These are phyloP conservation scores for Metschnikowia rubicola DNA, from an alignment of 805 yeast species.

Conservation along the genomic window DNA sequence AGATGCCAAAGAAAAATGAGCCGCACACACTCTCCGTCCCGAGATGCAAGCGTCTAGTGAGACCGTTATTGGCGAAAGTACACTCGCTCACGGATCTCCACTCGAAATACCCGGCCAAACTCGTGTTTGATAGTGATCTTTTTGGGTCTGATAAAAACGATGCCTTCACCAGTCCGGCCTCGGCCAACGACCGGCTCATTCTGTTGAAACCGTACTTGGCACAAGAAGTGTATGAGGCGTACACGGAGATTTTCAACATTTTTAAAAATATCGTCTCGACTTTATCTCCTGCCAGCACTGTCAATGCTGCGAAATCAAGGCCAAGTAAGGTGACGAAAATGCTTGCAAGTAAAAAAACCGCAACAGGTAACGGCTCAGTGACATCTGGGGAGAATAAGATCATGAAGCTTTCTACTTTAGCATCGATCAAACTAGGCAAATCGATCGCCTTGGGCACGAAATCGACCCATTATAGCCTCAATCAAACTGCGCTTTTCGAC, in stretches of 20 bases:
- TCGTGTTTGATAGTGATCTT: conserved; percentile 8
- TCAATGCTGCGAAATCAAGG: background rate
- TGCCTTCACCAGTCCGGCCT: conserved; percentile 7
- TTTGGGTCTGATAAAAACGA: background rate
- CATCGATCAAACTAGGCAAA: conserved; percentile 31
- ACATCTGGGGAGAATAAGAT: background rate
- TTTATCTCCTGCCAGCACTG: conserved; percentile 4
- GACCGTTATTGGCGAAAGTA: conserved; percentile 37
- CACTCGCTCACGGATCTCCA: conserved; percentile 30
- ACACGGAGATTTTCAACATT: conserved; percentile 30
- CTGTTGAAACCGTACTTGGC: conserved; percentile 25
- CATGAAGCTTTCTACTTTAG: conserved; percentile 21
- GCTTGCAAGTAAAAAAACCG: background rate
- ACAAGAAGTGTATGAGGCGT: conserved; percentile 26
- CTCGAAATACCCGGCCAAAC: conserved; percentile 24
- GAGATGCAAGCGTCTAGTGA: conserved; percentile 31
- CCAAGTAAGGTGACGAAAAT: background rate
- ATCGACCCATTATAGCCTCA: conserved; percentile 32
- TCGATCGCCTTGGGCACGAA: conserved; percentile 33
- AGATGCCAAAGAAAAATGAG: background rate
- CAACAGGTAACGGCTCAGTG: background rate
- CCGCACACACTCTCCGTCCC: conserved; percentile 13
- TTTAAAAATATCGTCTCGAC: conserved; percentile 26
- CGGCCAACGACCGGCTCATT: conserved; percentile 24
- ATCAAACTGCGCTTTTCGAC: conserved; percentile 25